Evolutionary conservation across 169 alveolate genomes (phyloP).

Genomic region (Eimeria maxima): DNA sequence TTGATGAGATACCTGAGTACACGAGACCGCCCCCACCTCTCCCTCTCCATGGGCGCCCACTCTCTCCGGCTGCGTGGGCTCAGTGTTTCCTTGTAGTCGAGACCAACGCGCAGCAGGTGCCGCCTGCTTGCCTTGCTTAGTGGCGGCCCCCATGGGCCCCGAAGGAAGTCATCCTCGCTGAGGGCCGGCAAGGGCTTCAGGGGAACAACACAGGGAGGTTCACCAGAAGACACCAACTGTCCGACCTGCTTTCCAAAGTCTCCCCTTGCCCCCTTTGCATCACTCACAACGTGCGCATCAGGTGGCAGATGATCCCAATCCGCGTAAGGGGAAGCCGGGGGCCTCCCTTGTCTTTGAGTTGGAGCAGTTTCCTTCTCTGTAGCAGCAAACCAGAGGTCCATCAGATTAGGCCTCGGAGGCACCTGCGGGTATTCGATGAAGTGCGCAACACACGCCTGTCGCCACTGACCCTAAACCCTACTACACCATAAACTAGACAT

Average conservation of each 20-base stretch:
- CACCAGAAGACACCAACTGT: neutral
- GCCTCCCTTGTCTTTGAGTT: neutral
- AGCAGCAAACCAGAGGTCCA: conserved; percentile 47
- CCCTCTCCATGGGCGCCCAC: conserved; percentile 29
- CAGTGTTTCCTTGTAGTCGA: conserved; percentile 16
- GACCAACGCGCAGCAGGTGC: conserved; percentile 29
- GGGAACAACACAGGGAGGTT: neutral
- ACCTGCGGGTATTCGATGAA: neutral
- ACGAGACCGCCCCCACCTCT: conserved; percentile 43
- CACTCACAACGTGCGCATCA: neutral
- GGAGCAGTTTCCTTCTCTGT: neutral
- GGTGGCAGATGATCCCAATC: neutral
- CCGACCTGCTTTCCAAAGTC: neutral
- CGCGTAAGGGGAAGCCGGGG: neutral
- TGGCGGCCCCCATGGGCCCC: conserved; percentile 67
- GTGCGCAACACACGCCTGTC: neutral
- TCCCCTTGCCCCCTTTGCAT: neutral
- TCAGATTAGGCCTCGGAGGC: neutral
- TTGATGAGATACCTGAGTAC: conserved; percentile 34
- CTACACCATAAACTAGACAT: neutral
- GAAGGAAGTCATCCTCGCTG: conserved; percentile 26
- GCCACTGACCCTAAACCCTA: neutral
- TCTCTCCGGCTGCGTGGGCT: conserved; percentile 40
- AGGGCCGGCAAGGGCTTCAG: conserved; percentile 27
- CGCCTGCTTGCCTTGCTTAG: neutral